Evolutionary conservation across 208 protist species (phyloP).

Genomic region (Acanthamoeba culbertsoni): DNA sequence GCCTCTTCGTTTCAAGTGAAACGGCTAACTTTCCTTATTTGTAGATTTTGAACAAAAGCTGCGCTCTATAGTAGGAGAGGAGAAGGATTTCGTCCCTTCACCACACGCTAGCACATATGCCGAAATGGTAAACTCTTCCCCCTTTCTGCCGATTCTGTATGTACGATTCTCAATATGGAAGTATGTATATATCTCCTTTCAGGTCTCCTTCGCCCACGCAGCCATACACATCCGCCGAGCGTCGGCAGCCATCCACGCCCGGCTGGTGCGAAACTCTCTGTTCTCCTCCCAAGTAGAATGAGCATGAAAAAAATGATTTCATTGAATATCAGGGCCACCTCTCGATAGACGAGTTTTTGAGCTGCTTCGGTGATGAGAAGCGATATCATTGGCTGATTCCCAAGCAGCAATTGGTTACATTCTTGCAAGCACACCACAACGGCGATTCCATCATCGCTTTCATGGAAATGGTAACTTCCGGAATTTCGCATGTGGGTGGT

Average conservation of each 20-base stretch:
- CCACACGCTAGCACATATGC: not conserved
- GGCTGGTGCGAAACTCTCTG: not conserved
- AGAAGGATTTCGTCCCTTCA: not conserved
- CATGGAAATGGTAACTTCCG: slow-evolving; percentile 57
- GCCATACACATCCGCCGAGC: slow-evolving; percentile 1
- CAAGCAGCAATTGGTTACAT: not conserved
- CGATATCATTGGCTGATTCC: slow-evolving; percentile 20
- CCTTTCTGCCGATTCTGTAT: not conserved
- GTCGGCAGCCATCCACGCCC: not conserved
- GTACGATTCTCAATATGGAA: not conserved
- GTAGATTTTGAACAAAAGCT: not conserved
- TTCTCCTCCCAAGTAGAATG: not conserved
- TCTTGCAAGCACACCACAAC: not conserved
- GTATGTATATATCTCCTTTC: not conserved
- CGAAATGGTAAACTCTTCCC: not conserved
- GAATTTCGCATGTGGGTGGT: too few relatives aligned
- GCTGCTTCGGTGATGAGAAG: not conserved
- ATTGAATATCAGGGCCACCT: not conserved
- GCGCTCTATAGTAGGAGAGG: not conserved
- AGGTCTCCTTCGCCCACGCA: not conserved
- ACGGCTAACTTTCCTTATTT: not conserved
- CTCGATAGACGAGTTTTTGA: not conserved
- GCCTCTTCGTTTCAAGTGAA: not conserved
- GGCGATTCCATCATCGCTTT: slow-evolving; percentile 22
- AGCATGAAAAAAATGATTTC: not conserved